Conservation (phyloP, 108 stramenopile genomes). For the Poteriospumella lacustris region DNA sequence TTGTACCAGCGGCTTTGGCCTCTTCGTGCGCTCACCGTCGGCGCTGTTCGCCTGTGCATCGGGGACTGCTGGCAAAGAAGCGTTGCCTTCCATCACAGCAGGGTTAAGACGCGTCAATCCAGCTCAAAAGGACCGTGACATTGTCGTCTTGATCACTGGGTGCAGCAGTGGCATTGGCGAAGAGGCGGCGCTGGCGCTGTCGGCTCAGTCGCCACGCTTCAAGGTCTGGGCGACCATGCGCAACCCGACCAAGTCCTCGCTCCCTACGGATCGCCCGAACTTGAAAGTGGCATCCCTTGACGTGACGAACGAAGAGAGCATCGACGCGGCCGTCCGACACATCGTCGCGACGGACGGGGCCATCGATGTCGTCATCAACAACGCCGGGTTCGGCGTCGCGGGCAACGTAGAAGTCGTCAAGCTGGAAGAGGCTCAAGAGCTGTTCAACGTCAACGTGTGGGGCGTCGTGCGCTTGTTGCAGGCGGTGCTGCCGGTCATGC, state of each 20-base stretch:
- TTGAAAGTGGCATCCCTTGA: not conserved
- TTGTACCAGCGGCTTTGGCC: no score
- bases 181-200: not conserved
- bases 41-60: no score
- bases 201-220: not conserved
- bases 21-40: no score
- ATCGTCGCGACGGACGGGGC: not conserved
- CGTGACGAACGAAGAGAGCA: conserved; percentile 13
- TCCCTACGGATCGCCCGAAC: not conserved
- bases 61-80: no score
- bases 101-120: no score
- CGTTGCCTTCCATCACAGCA: no score
- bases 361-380: conserved; percentile 21
- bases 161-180: conserved; percentile 24
- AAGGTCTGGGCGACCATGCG: conserved; percentile 26
- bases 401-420: conserved; percentile 3
- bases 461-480: conserved; percentile 23
- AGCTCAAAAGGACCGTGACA: not conserved
- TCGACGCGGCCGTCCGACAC: not conserved
- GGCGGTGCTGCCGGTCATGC: conserved; percentile 19
- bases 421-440: not conserved
- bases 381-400: conserved; percentile 18
- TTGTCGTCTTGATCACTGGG: conserved; percentile 24
- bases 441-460: conserved; percentile 26
- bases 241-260: not conserved